These are phyloP conservation scores for Diddensiella transvaalensis DNA, from an alignment of 805 yeast genomes.

Conservation along the genomic window DNA sequence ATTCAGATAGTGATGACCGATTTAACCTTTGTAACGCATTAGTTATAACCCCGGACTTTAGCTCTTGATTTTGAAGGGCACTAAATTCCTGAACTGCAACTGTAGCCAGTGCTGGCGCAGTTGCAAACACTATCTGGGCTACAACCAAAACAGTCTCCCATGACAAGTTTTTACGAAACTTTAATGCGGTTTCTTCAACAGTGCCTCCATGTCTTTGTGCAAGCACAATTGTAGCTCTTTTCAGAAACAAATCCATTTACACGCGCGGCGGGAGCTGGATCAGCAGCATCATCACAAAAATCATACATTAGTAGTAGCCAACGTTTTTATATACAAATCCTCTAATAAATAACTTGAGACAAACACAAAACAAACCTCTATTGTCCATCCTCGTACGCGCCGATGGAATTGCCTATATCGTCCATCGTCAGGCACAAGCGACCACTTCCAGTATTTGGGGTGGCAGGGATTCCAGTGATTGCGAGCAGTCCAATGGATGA, in stretches of 20 bases:
- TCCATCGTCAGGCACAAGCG: background rate
- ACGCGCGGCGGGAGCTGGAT: too few species aligned
- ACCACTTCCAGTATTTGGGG: background rate
- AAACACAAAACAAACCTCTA: too few species aligned
- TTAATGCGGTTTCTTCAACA: background rate
- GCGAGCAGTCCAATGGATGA: background rate
- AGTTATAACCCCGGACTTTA: background rate
- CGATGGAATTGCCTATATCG: background rate
- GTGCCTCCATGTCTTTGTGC: background rate
- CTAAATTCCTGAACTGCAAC: background rate
- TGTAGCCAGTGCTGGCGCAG: background rate
- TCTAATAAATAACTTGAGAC: too few species aligned
- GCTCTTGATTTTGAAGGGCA: background rate
- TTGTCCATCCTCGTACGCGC: background rate
- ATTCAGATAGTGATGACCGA: background rate
- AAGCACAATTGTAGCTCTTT: background rate
- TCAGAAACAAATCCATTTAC: background rate
- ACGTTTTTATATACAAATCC: too few species aligned
- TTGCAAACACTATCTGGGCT: background rate
- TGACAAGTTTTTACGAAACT: background rate
- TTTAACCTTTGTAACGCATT: background rate
- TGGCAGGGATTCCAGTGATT: background rate
- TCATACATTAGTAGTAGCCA: too few species aligned
- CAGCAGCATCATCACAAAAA: too few species aligned
- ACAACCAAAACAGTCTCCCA: background rate